Conservation (phyloP, 805 yeast species). For the Metschnikowia anglica region DNA sequence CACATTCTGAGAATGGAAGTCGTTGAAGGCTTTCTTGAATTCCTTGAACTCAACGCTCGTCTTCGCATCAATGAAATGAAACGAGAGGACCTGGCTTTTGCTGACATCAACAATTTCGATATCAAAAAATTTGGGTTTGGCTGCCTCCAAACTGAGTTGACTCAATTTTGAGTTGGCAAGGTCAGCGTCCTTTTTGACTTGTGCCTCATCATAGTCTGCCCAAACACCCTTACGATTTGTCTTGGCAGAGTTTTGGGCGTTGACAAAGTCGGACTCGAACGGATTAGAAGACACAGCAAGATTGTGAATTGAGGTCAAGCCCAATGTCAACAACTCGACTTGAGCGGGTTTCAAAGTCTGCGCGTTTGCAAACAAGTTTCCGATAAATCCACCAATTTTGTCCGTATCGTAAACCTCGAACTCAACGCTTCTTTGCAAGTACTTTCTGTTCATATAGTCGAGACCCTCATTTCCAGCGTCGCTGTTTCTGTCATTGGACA, state of each 20-base stretch:
- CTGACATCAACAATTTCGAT: slow-evolving; percentile 53
- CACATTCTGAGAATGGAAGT: slow-evolving; percentile 39
- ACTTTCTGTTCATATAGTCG: slow-evolving; percentile 51
- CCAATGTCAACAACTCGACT: slow-evolving; percentile 54
- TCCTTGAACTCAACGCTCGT: slow-evolving; percentile 36
- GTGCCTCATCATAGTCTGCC: slow-evolving; percentile 52
- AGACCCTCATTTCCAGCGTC: slow-evolving; percentile 50
- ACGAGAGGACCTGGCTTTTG: slow-evolving; percentile 43
- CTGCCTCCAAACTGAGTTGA: slow-evolving; percentile 23
- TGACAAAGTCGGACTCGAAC: slow-evolving; percentile 50
- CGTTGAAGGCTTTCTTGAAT: slow-evolving; percentile 50
- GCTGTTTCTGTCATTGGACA: slow-evolving; percentile 43
- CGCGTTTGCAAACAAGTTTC: slow-evolving; percentile 57
- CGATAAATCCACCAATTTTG: slow-evolving; percentile 78
- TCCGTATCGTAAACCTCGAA: slow-evolving; percentile 69
- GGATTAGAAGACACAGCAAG: slow-evolving; percentile 61
- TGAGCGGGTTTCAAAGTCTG: slow-evolving; percentile 54
- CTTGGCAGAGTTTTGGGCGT: slow-evolving; percentile 65
- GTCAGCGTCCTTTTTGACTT: slow-evolving; percentile 28
- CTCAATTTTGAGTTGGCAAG: slow-evolving; percentile 22
- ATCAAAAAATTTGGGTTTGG: slow-evolving; percentile 49
- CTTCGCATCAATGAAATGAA: slow-evolving; percentile 43
- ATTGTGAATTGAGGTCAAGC: slow-evolving; percentile 64
- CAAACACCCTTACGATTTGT: slow-evolving; percentile 60
- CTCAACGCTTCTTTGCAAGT: slow-evolving; percentile 71